Conservation (phyloP, 2,329 filamentous ascomycete species). For the Trichoderma lentiforme region DNA sequence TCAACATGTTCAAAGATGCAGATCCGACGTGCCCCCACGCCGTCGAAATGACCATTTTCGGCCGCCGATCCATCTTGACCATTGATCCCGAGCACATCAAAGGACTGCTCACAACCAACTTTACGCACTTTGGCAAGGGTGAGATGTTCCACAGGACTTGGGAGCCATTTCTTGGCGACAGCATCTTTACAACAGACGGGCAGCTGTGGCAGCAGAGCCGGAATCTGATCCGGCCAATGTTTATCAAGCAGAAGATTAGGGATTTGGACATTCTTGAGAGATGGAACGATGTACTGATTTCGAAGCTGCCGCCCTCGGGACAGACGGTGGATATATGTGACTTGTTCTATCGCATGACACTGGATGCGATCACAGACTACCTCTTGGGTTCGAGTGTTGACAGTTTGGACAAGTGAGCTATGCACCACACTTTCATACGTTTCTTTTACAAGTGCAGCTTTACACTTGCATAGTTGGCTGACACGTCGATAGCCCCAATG, state of each 20-base stretch:
- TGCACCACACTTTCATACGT: background rate
- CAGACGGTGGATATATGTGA: constrained; percentile 66
- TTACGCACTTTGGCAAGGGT: constrained; percentile 80
- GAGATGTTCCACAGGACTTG: constrained; percentile 70
- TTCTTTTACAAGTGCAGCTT: background rate
- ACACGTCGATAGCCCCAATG: constrained; percentile 46
- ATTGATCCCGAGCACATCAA: constrained; percentile 88
- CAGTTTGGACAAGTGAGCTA: constrained; percentile 15
- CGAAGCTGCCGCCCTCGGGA: constrained; percentile 39
- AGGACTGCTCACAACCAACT: constrained; percentile 83
- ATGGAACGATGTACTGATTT: constrained; percentile 21
- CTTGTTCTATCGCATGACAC: constrained; percentile 76
- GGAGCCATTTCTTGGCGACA: constrained; percentile 69
- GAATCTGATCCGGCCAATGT: constrained; percentile 78
- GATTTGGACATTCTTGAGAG: constrained; percentile 75
- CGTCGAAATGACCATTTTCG: constrained; percentile 54
- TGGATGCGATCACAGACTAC: constrained; percentile 85
- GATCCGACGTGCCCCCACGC: constrained; percentile 9
- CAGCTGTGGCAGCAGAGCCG: constrained; percentile 74
- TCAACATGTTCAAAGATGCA: constrained; percentile 15
- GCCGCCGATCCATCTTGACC: constrained; percentile 67
- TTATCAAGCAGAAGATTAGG: constrained; percentile 77
- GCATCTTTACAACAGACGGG: constrained; percentile 79
- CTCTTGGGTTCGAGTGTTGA: constrained; percentile 57
- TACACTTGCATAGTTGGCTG: background rate